Evolutionary conservation across 257 asterid genomes (phyloP).

Genomic region (Solanum sitiens): DNA sequence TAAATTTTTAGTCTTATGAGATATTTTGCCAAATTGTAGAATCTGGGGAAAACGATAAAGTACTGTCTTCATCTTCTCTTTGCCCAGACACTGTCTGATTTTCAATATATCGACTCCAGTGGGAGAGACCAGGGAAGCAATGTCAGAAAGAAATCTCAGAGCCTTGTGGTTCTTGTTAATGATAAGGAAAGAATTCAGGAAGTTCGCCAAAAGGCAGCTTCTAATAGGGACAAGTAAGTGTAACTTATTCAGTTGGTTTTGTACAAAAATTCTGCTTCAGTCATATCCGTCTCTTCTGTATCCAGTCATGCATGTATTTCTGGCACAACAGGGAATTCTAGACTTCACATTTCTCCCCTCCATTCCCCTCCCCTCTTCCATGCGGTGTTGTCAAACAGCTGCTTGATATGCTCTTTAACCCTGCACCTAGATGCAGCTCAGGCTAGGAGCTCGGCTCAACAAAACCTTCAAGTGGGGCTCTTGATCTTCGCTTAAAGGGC

Average conservation of each 20-base stretch:
- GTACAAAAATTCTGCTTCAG: background rate
- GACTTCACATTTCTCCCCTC: background rate
- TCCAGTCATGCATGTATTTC: background rate
- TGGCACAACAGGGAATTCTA: background rate
- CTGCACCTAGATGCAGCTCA: background rate
- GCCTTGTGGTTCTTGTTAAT: constrained; percentile 87
- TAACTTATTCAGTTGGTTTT: background rate
- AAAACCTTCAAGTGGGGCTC: background rate
- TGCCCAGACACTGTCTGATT: constrained; percentile 82
- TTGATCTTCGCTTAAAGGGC: background rate
- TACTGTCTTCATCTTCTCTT: constrained; percentile 1
- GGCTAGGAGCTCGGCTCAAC: background rate
- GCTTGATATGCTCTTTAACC: background rate
- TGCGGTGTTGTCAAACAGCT: background rate
- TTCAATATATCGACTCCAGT: constrained; percentile 90
- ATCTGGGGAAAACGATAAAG: background rate
- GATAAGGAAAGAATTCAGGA: constrained; percentile 96
- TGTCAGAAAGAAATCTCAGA: constrained; percentile 94
- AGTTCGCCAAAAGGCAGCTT: constrained; percentile 95
- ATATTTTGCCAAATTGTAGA: background rate
- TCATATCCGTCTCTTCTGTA: background rate
- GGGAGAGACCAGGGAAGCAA: constrained; percentile 96
- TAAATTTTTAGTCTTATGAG: background rate
- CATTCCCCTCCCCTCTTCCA: background rate
- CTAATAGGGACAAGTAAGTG: constrained; percentile 88